Evolutionary conservation across 192 early-diverging fungal genomes (phyloP), one percentile per base, ranked within the genome.

Genomic region (Backusella mclennaniae): DNA sequence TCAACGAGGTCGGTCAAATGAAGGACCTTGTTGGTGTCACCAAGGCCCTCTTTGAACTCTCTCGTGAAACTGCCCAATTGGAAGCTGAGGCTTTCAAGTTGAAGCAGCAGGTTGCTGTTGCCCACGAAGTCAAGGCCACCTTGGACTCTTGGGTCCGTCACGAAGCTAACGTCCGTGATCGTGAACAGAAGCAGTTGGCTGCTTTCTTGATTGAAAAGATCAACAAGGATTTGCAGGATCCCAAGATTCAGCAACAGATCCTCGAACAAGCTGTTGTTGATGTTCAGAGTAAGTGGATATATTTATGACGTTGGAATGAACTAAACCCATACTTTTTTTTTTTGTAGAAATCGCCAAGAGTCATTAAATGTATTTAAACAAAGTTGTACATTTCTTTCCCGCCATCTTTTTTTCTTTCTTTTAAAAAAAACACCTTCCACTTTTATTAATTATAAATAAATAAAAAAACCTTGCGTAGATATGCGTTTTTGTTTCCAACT

Each of bases 131-230:
- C 81, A 97, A 97, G 92, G 56, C 86, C 21, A 91, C 93, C 69
- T 88, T 99, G 26, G 97, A 99, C 87, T 93, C 94, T 46, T 99
- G 97, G 97, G 96, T 98, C 46, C 96, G 97, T 82, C 95, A 99
- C 82, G 97, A 99, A 86, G 89, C 92, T 76, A 87, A 88, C 26
- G 90, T 99, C 67, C 96, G 97, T 85, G 97, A 98, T 83, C 91
- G 87, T 77, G 93, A 96, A 87, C 97, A 99, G 88, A 93, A 92
- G 88, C 87, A 93, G 39, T 85, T 98, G 79, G 93, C 94, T 70
- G 86, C 88, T 59, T 85, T 89, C 82, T 92, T 99, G 82, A 96
- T 99, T 79, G 90, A 91, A 84, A 92, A 88, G 85, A 88, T 95
- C 80, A 89, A 90, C 80, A 85, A 84, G 49, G 85, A 90, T 75